Evolutionary conservation across 257 asterid species (phyloP).

Genomic region (Vinca minor): DNA sequence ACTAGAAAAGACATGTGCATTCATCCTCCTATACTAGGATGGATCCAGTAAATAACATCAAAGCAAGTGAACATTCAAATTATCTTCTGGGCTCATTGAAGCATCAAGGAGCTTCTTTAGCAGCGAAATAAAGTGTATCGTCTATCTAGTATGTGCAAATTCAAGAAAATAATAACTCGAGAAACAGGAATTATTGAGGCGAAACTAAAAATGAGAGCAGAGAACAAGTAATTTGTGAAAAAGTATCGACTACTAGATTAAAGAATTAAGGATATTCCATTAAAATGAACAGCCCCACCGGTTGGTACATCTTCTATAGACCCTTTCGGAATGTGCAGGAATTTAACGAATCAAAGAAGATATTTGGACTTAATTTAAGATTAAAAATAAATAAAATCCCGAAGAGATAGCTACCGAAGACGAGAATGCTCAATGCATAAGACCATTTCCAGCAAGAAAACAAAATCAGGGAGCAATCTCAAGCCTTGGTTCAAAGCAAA

Average conservation of each 20-base stretch:
- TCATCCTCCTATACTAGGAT: not conserved
- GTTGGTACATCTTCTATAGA: conserved; percentile 25
- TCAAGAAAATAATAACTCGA: not conserved
- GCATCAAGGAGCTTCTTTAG: not conserved
- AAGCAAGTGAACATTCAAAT: not conserved
- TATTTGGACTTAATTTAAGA: conserved; percentile 3
- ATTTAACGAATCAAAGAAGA: conserved; percentile 15
- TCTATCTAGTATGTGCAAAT: not conserved
- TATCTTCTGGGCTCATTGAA: not conserved
- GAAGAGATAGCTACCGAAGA: not conserved
- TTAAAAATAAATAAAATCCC: conserved; percentile 8
- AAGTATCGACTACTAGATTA: not conserved
- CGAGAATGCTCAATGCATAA: not conserved
- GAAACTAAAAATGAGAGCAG: not conserved
- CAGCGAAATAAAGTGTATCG: not conserved
- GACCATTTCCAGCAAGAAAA: not conserved
- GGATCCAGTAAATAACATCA: not conserved
- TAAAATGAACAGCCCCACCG: conserved; percentile 22
- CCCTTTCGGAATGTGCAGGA: conserved; percentile 22
- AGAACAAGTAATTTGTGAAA: not conserved
- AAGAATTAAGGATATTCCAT: conserved; percentile 24
- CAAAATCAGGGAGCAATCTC: conserved; percentile 51
- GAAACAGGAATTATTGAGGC: not conserved
- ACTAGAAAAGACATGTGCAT: not conserved
- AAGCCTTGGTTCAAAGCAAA: conserved; percentile 86